Base-by-base conservation (phyloP, 2,329 filamentous ascomycete genomes). In the Fusarium hainanense region DNA sequence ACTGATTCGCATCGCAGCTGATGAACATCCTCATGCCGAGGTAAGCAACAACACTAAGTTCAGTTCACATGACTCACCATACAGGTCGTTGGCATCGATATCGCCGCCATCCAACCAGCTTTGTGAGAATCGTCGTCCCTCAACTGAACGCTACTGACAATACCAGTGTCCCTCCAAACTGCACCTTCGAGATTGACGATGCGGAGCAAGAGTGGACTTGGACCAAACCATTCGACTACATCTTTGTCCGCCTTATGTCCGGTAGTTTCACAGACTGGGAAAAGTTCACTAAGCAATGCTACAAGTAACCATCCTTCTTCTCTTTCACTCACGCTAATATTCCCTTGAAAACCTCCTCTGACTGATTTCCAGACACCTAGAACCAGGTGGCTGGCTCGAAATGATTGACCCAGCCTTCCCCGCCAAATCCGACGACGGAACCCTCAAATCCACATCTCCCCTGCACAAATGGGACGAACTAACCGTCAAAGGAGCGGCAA, bases 301-400 rank as follows among this genome's bases (percentile, higher is more conserved):
- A 25, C 8, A 43, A 63, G 58, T 23, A 2, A 6, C 16, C 4
- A 8, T 16, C 14, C 13, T 4, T 16, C 8, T 12, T 3, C 4
- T 4, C 13, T 16, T 6, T 0, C 34, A 6, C 18, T 23, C 9
- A 23, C 4, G 5, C 23, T 23, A 23, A 23, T 23, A 23, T 6
- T 23, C 23, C 23, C 23, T 23, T 7, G 6, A 6, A 23, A 23
- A 6, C 23, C 23, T 23, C 23, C 23, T 27, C 48, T 58, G 7
- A 58, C 20, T 9, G 1, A 0, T 0, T 0, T 4, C 2, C 4
- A 71, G 68, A 0, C 40, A 51, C 8, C 9, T 72, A 1, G 44
- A 70, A 8, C 48, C 66, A 2, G 66, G 69, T 9, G 69, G 69
- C 4, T 72, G 63, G 69, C n/a, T 72, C 4, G 69, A 72, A 43